phyloP scores from a whole-genome alignment of 2,329 filamentous ascomycete species.

The Penicillium sp. region DNA sequence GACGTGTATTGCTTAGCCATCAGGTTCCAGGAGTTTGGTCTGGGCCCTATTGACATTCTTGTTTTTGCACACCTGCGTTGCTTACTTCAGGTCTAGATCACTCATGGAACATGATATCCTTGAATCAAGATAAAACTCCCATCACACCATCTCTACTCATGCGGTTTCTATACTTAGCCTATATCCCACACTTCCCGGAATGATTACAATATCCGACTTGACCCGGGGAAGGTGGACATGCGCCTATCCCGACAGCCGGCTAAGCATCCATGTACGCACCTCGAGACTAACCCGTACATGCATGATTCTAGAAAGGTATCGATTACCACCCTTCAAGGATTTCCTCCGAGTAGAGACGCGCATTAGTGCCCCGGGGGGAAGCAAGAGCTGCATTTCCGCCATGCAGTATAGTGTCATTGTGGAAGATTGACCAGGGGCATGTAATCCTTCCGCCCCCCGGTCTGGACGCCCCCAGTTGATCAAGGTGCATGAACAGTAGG shows the following conservation, averaged over 20 bases:
- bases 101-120: not conserved
- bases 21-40: too few relatives aligned
- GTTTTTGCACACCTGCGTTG: not conserved
- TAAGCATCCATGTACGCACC: constrained; percentile 7
- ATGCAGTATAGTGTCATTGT: constrained; percentile 16
- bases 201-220: not conserved
- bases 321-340: constrained; percentile 7
- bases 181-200: not conserved
- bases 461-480: constrained; percentile 8
- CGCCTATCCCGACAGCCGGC: constrained; percentile 9
- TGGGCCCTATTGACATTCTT: not conserved
- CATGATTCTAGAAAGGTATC: constrained; percentile 24
- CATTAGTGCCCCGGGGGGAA: constrained; percentile 39
- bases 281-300: constrained; percentile 1
- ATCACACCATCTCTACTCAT: not conserved
- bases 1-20: not conserved
- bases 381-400: constrained; percentile 28
- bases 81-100: not conserved
- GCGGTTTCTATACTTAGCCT: not conserved
- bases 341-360: constrained; percentile 18
- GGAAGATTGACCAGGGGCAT: constrained; percentile 11
- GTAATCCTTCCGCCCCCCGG: constrained; percentile 8
- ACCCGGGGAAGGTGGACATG: not conserved
- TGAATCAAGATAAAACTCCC: not conserved
- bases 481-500: constrained; percentile 22